Conservation (phyloP, 371 early-diverging fungal genomes). For the Syncephalis fuscata region DNA sequence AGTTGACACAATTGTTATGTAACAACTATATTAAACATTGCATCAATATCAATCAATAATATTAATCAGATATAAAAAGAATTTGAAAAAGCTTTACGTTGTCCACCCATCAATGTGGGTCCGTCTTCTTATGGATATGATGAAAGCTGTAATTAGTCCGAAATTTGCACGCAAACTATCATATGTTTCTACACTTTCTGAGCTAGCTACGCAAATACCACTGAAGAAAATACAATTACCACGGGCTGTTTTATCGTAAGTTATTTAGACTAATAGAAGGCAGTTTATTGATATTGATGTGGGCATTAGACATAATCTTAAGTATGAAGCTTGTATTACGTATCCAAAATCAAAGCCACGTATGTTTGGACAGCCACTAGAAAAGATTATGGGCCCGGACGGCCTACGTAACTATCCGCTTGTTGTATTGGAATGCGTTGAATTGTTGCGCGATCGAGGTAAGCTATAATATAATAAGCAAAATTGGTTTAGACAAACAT, state of each 20-base stretch:
- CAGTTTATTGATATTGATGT: neutral
- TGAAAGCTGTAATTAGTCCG: constrained; percentile 64
- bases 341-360: constrained; percentile 10
- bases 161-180: constrained; percentile 82
- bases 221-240: constrained; percentile 63
- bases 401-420: constrained; percentile 37
- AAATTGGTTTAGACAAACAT: too few species aligned
- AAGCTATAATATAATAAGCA: neutral
- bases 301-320: constrained; percentile 15
- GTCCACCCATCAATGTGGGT: constrained; percentile 71
- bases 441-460: constrained; percentile 26
- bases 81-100: constrained; percentile 75
- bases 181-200: constrained; percentile 53
- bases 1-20: neutral
- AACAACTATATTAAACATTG: neutral
- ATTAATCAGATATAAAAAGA: constrained; percentile 68
- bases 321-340: constrained; percentile 17
- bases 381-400: constrained; percentile 40
- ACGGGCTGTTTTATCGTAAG: constrained; percentile 51
- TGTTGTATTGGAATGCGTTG: constrained; percentile 36
- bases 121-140: constrained; percentile 39
- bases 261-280: constrained; percentile 3
- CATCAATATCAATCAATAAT: neutral
- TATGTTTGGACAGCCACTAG: constrained; percentile 42
- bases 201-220: constrained; percentile 45